A percentile compares a stretch with the other conserved stretches of the same genome.
Conservation (phyloP, 2,329 filamentous ascomycete genomes). For the Corniculantispora saksenae region DNA sequence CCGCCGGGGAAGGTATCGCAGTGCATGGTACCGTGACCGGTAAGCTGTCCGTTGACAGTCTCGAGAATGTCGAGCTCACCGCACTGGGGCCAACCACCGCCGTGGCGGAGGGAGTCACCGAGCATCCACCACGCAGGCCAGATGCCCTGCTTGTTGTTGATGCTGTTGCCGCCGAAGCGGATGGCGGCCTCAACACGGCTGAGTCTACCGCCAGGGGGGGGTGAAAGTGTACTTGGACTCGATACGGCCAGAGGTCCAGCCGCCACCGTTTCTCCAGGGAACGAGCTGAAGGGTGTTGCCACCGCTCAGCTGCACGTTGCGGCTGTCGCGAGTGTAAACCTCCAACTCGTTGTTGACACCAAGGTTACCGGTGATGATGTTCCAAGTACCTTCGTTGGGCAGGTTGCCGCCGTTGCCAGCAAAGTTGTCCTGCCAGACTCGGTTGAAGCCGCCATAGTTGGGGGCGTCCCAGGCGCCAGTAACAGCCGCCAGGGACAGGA, state of each 20-base stretch:
- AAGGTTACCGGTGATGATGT: constrained; percentile 40
- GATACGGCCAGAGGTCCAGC: constrained; percentile 59
- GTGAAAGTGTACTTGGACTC: constrained; percentile 51
- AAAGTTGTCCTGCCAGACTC: constrained; percentile 48
- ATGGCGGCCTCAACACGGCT: constrained; percentile 49
- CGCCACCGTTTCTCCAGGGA: constrained; percentile 40
- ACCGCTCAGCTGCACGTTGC: constrained; percentile 54
- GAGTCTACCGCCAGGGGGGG: constrained; percentile 44
- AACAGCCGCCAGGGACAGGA: constrained; percentile 33
- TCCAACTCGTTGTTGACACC: constrained; percentile 55
- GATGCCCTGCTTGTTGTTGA: constrained; percentile 50
- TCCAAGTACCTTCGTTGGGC: constrained; percentile 43
- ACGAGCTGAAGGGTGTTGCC: constrained; percentile 53
- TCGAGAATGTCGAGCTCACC: constrained; percentile 62
- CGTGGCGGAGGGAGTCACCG: constrained; percentile 50
- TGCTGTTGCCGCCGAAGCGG: constrained; percentile 46
- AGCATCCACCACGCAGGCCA: constrained; percentile 63
- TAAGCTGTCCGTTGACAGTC: constrained; percentile 50
- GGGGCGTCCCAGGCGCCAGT: constrained; percentile 41
- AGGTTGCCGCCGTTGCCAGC: constrained; percentile 35
- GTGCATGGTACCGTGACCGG: constrained; percentile 53
- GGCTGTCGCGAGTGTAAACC: constrained; percentile 46
- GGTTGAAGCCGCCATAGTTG: constrained; percentile 39
- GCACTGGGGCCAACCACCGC: constrained; percentile 51
- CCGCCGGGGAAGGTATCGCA: constrained; percentile 49